phyloP scores from a whole-genome alignment of 345 rosid species.

The Citrus inodora region DNA sequence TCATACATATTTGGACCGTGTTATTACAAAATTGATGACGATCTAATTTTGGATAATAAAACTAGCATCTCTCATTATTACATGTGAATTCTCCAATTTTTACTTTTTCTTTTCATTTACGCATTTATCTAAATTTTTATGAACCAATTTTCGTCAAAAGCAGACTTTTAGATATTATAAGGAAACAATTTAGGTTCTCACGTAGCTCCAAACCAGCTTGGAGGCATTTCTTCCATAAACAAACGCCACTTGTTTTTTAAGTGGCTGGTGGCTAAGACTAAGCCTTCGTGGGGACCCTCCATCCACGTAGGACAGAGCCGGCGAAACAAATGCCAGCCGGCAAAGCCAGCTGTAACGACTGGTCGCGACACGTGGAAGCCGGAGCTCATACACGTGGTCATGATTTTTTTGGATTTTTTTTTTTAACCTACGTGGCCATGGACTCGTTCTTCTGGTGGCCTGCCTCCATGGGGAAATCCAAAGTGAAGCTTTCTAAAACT shows the following conservation, averaged over 20 bases:
- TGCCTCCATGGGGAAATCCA: too few relatives aligned
- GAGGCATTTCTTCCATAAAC: background rate
- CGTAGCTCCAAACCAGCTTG: background rate
- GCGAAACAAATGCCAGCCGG: constrained; percentile 16
- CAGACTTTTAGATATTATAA: too few relatives aligned
- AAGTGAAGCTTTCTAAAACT: background rate
- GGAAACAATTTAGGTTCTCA: too few relatives aligned
- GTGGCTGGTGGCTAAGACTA: background rate
- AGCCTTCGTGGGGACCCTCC: constrained; percentile 6
- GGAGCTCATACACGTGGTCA: background rate
- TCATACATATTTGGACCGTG: too few relatives aligned
- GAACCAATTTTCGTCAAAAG: too few relatives aligned
- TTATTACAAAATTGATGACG: too few relatives aligned
- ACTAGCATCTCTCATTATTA: too few relatives aligned
- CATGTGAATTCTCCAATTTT: too few relatives aligned
- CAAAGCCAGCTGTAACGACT: constrained; percentile 17
- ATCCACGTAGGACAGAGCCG: constrained; percentile 10
- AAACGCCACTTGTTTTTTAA: background rate
- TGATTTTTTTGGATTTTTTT: background rate
- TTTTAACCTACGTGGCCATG: background rate
- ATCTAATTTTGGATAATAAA: too few relatives aligned
- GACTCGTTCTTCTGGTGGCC: too few relatives aligned
- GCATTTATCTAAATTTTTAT: too few relatives aligned
- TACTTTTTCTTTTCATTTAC: too few relatives aligned
- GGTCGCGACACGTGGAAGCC: background rate